Base-by-base conservation (phyloP, 768 basidiomycete genomes). In the Filobasidium wieringae region DNA sequence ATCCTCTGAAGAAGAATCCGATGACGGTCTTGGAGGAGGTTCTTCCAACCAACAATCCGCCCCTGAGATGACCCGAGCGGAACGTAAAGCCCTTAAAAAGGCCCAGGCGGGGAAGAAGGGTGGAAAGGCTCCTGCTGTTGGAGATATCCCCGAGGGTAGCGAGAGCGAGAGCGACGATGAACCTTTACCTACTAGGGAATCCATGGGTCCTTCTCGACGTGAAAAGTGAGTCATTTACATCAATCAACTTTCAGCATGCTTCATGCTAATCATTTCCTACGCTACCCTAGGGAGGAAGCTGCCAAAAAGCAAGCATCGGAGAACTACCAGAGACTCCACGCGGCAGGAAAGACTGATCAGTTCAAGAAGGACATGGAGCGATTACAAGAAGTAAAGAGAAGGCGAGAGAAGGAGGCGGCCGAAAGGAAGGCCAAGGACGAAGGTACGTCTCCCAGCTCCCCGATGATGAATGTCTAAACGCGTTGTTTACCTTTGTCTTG, bases 301-400 rank as follows among this genome's bases (percentile, higher is more conserved):
- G 89, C 92, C 74, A 91, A 90, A 77, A 80, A 86, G 66, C 89
- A 90, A 0, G 87, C 89, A 1, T 82, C 87, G 69, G 88, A 89
- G 27, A 78, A 80, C 26, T 93, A 93, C 72, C 84, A 84, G 84
- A 88, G 92, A 81, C 85, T 87, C n/a, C 74, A 75, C 57, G 74
- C 74, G 14, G 67, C 66, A 50, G 92, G 92, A 60, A 87, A 95
- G 82, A 96, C 92, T 0, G 83, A 85, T 33, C 80, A 95, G 71
- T 91, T 92, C 19, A 87, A 90, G 76, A 73, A 84, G 3, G 92
- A 97, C 73, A 82, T 97, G 51, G 81, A 85, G 19, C 81, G 92
- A 33, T 81, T 97, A 15, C 81, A 82, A 45, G 86, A 84, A 81
- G 88, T 97, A 67, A 81, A 81, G 59, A 84, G 82, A 55, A 88